Evolutionary conservation across 495 filamentous ascomycete genomes (phyloP).

Genomic region (Penicillium turbatum): DNA sequence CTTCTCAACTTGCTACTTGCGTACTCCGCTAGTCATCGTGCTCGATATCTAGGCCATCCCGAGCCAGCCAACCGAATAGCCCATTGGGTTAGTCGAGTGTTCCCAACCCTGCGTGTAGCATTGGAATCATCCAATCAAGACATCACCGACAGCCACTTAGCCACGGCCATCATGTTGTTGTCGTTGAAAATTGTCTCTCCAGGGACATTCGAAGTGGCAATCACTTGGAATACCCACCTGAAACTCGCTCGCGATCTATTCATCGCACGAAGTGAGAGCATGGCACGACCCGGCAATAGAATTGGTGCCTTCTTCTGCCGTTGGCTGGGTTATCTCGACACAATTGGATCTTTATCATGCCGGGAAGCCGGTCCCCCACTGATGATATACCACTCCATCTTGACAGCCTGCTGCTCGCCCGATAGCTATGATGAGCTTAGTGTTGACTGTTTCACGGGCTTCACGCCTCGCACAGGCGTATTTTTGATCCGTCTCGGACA

Average conservation of each 20-base stretch:
- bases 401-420: constrained; percentile 37
- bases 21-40: constrained; percentile 78
- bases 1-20: constrained; percentile 75
- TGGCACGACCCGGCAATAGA: constrained; percentile 51
- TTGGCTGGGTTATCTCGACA: constrained; percentile 85
- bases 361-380: constrained; percentile 56
- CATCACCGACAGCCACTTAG: constrained; percentile 70
- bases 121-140: constrained; percentile 54
- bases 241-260: constrained; percentile 74
- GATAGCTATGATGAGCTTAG: constrained; percentile 51
- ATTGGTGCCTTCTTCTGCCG: constrained; percentile 76
- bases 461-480: constrained; percentile 63
- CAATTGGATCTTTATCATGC: constrained; percentile 72
- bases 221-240: constrained; percentile 74
- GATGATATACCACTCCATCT: constrained; percentile 51
- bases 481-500: constrained; percentile 72
- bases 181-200: constrained; percentile 85
- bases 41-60: constrained; percentile 65
- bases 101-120: constrained; percentile 65
- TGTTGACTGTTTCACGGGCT: constrained; percentile 80
- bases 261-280: constrained; percentile 56
- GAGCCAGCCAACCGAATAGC: constrained; percentile 79
- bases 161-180: constrained; percentile 81
- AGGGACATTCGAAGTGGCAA: constrained; percentile 68
- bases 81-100: constrained; percentile 72